Evolutionary conservation across 176 grass and related monocot species (phyloP).

Genomic region (Otatea glauca): DNA sequence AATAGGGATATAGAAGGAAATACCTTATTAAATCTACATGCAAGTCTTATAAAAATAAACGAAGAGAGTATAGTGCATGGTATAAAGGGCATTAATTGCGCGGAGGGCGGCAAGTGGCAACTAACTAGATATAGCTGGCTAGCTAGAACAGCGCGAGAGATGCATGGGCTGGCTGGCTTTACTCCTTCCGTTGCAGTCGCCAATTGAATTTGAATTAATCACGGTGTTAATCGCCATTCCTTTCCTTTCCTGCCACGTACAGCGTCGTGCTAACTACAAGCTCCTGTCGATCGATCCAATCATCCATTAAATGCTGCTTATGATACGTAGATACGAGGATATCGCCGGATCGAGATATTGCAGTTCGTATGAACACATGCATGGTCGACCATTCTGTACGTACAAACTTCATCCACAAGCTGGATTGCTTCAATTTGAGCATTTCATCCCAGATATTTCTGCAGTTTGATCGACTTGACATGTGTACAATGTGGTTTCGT

Average conservation of each 20-base stretch:
- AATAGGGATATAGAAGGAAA: no score
- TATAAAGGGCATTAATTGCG: conserved; percentile 37
- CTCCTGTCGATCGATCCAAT: not conserved
- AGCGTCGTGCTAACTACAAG: not conserved
- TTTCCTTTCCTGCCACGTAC: conserved; percentile 9
- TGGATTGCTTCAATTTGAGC: not conserved
- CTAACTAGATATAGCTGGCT: not conserved
- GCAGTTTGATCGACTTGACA: not conserved
- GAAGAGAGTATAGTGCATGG: conserved; percentile 22
- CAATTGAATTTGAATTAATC: not conserved
- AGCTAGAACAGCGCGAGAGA: not conserved
- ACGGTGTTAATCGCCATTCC: conserved; percentile 3
- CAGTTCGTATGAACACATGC: not conserved
- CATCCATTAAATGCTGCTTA: not conserved
- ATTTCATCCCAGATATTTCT: not conserved
- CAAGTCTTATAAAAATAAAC: no score
- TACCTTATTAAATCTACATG: no score
- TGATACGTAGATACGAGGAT: not conserved
- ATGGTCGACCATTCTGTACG: not conserved
- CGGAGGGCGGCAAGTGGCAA: conserved; percentile 34
- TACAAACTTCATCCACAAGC: not conserved
- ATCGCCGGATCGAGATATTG: not conserved
- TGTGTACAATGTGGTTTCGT: no score
- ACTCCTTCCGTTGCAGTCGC: conserved; percentile 5
- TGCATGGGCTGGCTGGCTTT: not conserved